phyloP scores from a whole-genome alignment of 225 moss, liverwort and hornwort genomes.

The Bryum argenteum region DNA sequence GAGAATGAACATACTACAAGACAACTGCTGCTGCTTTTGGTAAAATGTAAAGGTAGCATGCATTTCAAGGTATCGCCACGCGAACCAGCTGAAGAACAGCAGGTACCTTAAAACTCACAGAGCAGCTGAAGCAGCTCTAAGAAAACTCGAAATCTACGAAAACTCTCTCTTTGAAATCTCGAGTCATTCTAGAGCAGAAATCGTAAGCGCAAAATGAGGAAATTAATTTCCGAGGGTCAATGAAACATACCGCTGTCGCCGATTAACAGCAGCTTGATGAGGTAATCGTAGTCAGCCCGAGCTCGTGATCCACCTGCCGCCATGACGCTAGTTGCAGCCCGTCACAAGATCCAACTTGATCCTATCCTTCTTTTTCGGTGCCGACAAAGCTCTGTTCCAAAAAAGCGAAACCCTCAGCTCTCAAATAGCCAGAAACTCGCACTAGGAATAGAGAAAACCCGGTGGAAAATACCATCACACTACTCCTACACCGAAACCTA shows the following conservation, averaged over 20 bases:
- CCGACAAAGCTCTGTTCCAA: constrained; percentile 8
- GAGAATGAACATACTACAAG: neutral
- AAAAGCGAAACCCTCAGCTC: constrained; percentile 17
- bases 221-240: constrained; percentile 54
- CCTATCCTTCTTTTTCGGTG: constrained; percentile 27
- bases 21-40: constrained; percentile 12
- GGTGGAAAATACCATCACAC: neutral
- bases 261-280: constrained; percentile 87
- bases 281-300: constrained; percentile 90
- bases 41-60: neutral
- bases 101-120: neutral
- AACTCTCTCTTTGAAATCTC: neutral
- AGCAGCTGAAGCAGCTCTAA: neutral
- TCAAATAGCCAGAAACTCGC: constrained; percentile 12
- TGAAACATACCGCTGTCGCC: constrained; percentile 77
- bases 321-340: constrained; percentile 49
- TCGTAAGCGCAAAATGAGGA: constrained; percentile 10
- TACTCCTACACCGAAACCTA: constrained; percentile 22
- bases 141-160: constrained; percentile 5
- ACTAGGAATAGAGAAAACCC: neutral
- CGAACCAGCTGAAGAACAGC: constrained; percentile 9
- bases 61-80: neutral
- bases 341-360: constrained; percentile 35
- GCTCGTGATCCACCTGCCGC: constrained; percentile 89
- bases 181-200: neutral